Evolutionary conservation across 2,329 filamentous ascomycete species (phyloP).

Genomic region (Monilinia laxa): DNA sequence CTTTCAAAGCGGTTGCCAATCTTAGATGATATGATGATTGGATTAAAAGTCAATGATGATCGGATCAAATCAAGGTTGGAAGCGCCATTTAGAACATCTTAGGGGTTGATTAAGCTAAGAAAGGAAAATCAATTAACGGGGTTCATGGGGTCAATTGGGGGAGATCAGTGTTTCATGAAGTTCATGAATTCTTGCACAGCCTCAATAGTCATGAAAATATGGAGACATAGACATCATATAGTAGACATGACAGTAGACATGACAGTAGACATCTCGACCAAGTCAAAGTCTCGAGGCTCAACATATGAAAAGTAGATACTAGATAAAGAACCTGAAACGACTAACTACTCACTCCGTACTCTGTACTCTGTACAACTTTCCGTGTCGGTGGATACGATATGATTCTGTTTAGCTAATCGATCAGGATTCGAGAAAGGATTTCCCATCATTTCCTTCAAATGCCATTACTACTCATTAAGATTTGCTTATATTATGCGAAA

Average conservation of each 20-base stretch:
- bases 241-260: background rate
- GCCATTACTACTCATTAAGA: slow-evolving; percentile 10
- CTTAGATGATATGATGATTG: slow-evolving; percentile 5
- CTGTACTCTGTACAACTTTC: background rate
- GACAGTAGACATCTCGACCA: background rate
- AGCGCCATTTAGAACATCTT: slow-evolving; percentile 8
- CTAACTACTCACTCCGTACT: background rate
- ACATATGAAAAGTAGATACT: background rate
- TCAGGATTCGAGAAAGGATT: slow-evolving; percentile 24
- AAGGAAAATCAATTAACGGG: slow-evolving; percentile 2
- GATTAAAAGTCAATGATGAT: background rate
- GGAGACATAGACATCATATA: background rate
- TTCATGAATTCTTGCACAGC: slow-evolving; percentile 1
- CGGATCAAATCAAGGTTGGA: background rate
- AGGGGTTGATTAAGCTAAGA: background rate
- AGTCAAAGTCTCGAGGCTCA: background rate
- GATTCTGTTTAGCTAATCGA: slow-evolving; percentile 2
- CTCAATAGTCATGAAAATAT: background rate
- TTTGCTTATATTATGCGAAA: slow-evolving; percentile 17
- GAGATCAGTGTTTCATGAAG: slow-evolving; percentile 17
- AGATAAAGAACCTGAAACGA: slow-evolving; percentile 14
- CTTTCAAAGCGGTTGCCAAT: slow-evolving; percentile 5
- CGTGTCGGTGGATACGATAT: background rate
- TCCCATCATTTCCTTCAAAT: slow-evolving; percentile 16
- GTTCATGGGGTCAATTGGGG: background rate